These are phyloP conservation scores for Neocallimastix lanati DNA, from an alignment of 192 early-diverging fungal genomes.

Conservation along the genomic window DNA sequence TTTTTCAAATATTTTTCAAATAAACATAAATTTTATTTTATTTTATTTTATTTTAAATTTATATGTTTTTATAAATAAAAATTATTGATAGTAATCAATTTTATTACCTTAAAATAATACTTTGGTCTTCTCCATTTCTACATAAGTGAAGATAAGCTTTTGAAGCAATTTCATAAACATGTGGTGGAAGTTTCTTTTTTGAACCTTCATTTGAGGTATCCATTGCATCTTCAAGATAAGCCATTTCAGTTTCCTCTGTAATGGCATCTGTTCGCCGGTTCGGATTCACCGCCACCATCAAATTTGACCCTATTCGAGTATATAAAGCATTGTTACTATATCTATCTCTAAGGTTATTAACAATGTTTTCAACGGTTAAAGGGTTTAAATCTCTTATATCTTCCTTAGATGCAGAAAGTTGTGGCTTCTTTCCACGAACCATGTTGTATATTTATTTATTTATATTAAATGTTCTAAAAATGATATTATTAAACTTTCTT, in stretches of 20 bases:
- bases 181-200: conserved; percentile 31
- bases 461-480: too few relatives aligned
- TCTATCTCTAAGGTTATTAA: conserved; percentile 12
- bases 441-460: too few relatives aligned
- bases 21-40: too few relatives aligned
- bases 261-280: background rate
- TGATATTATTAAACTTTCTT: too few relatives aligned
- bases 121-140: conserved; percentile 73
- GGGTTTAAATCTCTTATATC: background rate
- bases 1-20: too few relatives aligned
- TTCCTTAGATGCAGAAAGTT: background rate
- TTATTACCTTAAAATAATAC: conserved; percentile 66
- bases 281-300: background rate
- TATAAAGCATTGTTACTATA: conserved; percentile 12
- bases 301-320: conserved; percentile 8
- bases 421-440: background rate
- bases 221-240: background rate
- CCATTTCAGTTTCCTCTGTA: background rate
- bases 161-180: conserved; percentile 67
- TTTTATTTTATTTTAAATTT: too few relatives aligned
- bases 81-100: too few relatives aligned
- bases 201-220: background rate
- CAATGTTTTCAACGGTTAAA: conserved; percentile 4
- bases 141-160: conserved; percentile 77
- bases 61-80: too few relatives aligned